Evolutionary conservation across 2,329 filamentous ascomycete genomes (phyloP).

Genomic region (Pyricularia pennisetigena): DNA sequence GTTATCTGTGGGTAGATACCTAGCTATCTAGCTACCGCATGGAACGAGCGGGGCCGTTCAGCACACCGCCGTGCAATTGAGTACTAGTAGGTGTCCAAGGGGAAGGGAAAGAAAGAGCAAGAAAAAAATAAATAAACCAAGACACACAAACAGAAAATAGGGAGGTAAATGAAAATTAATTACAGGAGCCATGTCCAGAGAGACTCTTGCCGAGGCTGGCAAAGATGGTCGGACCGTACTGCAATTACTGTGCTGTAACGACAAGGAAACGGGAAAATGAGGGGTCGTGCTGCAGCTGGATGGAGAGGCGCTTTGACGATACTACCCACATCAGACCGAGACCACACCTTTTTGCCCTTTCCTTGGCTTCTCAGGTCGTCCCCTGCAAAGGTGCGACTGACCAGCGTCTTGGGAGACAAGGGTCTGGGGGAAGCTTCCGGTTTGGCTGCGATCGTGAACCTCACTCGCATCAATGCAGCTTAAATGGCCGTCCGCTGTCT

Average conservation of each 20-base stretch:
- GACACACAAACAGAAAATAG: no score
- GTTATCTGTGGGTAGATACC: no score
- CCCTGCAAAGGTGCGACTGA: background rate
- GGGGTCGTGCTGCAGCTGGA: background rate
- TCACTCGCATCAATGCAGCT: background rate
- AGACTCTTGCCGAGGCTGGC: background rate
- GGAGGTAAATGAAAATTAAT: no score
- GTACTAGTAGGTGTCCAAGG: no score
- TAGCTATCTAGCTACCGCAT: no score
- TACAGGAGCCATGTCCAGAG: no score
- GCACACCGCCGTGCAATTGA: no score
- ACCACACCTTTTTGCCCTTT: background rate
- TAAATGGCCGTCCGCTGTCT: no score
- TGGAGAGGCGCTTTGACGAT: background rate
- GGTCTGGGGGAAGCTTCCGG: background rate
- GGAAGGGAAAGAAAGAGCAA: no score
- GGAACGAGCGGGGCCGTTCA: no score
- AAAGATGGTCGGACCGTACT: background rate
- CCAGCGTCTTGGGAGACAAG: background rate
- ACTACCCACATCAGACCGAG: background rate
- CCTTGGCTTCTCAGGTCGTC: background rate
- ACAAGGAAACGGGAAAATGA: background rate
- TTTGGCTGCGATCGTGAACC: background rate
- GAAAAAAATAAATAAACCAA: no score
- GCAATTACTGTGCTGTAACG: background rate